Base-by-base conservation (phyloP, 2,329 filamentous ascomycete species). In the Neonectria magnoliae region DNA sequence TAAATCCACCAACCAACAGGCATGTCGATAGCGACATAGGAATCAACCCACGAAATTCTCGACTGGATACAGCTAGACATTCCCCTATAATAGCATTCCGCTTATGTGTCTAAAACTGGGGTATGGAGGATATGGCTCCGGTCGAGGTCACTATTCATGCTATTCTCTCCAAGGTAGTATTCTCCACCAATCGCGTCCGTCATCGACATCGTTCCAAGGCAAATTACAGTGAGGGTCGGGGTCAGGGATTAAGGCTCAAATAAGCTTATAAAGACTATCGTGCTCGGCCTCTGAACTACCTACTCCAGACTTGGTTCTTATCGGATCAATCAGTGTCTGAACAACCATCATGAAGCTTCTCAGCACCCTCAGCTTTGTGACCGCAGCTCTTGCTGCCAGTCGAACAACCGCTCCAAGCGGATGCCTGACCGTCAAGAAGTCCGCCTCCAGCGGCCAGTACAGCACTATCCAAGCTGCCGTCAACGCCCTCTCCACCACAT, bases 401-500 rank as follows among this genome's bases (percentile, higher is more conserved):
- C 78, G 79, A 20, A 81, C 78, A 11, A 75, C 72, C 8, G 73
- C 79, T 0, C 87, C 86, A 2, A 71, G 79, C 3, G 86, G 85
- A 27, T 85, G 85, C 55, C 77, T 88, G 4, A 79, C 82, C 2
- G 87, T 88, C 1, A 76, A 77, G 20, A 79, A 78, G 70, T 76
- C 73, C 0, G 60, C 67, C 0, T 60, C 57, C 20, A 71, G 84
- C 75, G 63, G 79, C 47, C 70, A 69, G 33, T 80, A 77, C 65
- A 72, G 73, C 57, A 76, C 71, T 2, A 50, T 90, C 45, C 85
- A 88, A 72, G 77, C 82, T 18, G 89, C 89, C 9, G 83, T 91
- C 61, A 74, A 87, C 70, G 83, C 87, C 5, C 82, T 91, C 9
- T 85, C 83, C n/a, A 85, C 82, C 0, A 79, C 81, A 1, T 81